Evolutionary conservation across 306 rosid species (phyloP).

Genomic region (Coriaria nepalensis): DNA sequence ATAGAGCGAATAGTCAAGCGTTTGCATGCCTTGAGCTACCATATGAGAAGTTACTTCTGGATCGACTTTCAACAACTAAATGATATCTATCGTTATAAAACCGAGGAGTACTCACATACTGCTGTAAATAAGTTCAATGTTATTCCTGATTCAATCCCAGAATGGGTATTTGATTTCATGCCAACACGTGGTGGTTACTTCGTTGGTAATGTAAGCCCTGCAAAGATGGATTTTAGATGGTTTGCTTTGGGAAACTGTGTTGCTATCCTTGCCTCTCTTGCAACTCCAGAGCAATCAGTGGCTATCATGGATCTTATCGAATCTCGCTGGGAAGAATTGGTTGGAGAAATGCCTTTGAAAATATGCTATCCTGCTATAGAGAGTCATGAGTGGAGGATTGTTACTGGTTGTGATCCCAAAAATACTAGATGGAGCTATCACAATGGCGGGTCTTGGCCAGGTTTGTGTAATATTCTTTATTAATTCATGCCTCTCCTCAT

Average conservation of each 20-base stretch:
- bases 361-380: slow-evolving; percentile 79
- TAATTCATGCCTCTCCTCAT: neutral
- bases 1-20: slow-evolving; percentile 79
- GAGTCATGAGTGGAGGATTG: slow-evolving; percentile 79
- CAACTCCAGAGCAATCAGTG: slow-evolving; percentile 83
- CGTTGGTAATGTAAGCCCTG: slow-evolving; percentile 86
- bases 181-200: slow-evolving; percentile 88
- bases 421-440: slow-evolving; percentile 96
- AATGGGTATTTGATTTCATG: slow-evolving; percentile 87
- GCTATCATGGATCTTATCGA: slow-evolving; percentile 94
- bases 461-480: slow-evolving; percentile 26
- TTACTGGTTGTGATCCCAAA: slow-evolving; percentile 92
- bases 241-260: slow-evolving; percentile 81
- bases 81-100: slow-evolving; percentile 84
- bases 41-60: slow-evolving; percentile 89
- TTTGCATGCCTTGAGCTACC: slow-evolving; percentile 72
- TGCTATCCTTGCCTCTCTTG: slow-evolving; percentile 71
- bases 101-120: slow-evolving; percentile 89
- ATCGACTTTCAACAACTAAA: slow-evolving; percentile 83
- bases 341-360: slow-evolving; percentile 88
- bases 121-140: slow-evolving; percentile 92
- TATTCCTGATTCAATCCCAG: slow-evolving; percentile 90
- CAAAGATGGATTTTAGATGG: slow-evolving; percentile 96
- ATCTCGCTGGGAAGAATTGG: slow-evolving; percentile 90
- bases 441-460: slow-evolving; percentile 98